Percentiles rank a stretch among this genome's conserved stretches.
Conservation (phyloP, 2,329 filamentous ascomycete species). For the Falciphora oryzae region DNA sequence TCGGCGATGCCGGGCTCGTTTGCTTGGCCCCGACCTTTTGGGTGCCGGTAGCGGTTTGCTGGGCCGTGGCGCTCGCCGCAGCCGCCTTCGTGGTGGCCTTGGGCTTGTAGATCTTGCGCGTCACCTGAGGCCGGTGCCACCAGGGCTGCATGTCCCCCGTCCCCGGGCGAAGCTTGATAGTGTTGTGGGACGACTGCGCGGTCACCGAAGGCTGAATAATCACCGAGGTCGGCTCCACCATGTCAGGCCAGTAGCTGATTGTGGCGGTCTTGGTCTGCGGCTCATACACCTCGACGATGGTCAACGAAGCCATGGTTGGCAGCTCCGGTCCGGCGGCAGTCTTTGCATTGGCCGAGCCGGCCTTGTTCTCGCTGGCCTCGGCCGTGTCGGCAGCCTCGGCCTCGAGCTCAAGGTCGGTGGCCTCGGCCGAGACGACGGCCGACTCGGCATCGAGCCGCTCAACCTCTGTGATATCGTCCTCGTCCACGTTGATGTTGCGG, state of each 20-base stretch:
- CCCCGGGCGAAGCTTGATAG: not conserved
- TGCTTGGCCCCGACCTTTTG: too few species aligned
- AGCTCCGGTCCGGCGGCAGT: too few species aligned
- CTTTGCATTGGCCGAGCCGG: too few species aligned
- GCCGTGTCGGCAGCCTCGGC: not conserved
- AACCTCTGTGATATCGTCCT: not conserved
- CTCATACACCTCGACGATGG: conserved; percentile 8
- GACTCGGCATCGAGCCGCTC: not conserved
- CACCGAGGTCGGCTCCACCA: not conserved
- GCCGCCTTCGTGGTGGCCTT: not conserved
- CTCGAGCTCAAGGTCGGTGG: not conserved
- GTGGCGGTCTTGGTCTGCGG: conserved; percentile 42
- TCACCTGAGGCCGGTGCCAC: not conserved
- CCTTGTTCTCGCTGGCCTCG: too few species aligned
- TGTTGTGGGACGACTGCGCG: not conserved
- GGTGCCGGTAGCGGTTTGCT: not conserved
- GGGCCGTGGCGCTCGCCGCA: too few species aligned
- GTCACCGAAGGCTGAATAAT: too few species aligned
- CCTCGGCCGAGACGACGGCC: too few species aligned
- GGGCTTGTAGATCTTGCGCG: not conserved
- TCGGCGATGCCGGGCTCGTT: too few species aligned
- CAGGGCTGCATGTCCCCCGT: not conserved
- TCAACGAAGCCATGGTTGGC: not conserved
- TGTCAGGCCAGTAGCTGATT: conserved; percentile 22
- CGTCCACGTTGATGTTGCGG: not conserved